Evolutionary conservation across 2,329 filamentous ascomycete genomes (phyloP), one percentile per base, ranked within the genome.

Genomic region (Juglanconis oblonga): DNA sequence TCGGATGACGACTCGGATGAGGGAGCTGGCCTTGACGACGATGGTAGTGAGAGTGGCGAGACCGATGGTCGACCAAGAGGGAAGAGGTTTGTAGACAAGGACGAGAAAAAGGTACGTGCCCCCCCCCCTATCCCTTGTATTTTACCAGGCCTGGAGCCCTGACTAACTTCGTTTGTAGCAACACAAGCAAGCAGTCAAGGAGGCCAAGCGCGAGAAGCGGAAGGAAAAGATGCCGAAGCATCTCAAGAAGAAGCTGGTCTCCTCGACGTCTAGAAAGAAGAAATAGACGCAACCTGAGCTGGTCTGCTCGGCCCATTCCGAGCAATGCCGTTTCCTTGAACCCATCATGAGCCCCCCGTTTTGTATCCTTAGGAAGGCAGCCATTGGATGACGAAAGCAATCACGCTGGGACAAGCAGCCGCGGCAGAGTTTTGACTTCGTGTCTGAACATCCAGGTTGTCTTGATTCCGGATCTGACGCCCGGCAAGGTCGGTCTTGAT

Each of bases 151-250:
- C 14, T n/a, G 11, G 8, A n/a, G 33, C 35, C 33, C 5, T 11
- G 42, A 49, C 49, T 60, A 29, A 64, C 71, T 71, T 57, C 24
- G 13, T 10, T 13, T 42, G 35, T 58, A 82, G 78, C 71, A 73
- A 65, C 95, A 97, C 74, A 99, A 99, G 74, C 85, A 86, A 72
- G 88, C 89, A 1, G 89, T 97, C 67, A 99, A 98, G 77, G 94
- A 97, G 70, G 94, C 93, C 69, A 97, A 97, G 79, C 87, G 92
- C 40, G 93, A 97, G 74, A 92, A 96, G 79, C 81, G 95, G 62
- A 91, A 94, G 74, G 90, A 91, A 4, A 99, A 99, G 81, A 96
- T 99, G 77, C 94, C 95, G 0, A 99, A 99, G 77, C 87, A 96
- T 72, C 66, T 97, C 38, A 99, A 99, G 83, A 98, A 97, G 81